Conservation (phyloP, 1,284 basidiomycete genomes). For the Lignosus rhinocerotis region DNA sequence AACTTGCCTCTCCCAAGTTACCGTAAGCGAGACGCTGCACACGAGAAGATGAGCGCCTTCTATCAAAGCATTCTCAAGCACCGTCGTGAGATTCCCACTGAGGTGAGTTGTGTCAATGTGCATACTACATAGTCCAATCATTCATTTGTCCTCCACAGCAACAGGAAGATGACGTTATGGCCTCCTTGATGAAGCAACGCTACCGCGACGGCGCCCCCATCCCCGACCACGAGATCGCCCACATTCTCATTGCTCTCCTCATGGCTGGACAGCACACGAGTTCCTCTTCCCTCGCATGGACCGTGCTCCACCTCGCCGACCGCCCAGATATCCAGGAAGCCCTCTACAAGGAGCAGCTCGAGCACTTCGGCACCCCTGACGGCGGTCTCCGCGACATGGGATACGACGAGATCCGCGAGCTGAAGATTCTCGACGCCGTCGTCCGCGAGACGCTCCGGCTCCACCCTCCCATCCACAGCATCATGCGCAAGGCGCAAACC, state of each 20-base stretch:
- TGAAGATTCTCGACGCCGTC: conserved; percentile 86
- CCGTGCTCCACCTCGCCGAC: conserved; percentile 88
- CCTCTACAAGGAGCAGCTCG: conserved; percentile 88
- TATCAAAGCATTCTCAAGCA: conserved; percentile 88
- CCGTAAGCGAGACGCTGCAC: conserved; percentile 84
- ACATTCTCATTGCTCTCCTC: conserved; percentile 94
- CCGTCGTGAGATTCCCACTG: conserved; percentile 58
- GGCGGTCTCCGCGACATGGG: conserved; percentile 81
- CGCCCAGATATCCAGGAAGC: conserved; percentile 74
- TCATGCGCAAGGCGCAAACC: conserved; percentile 86
- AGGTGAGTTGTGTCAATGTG: conserved; percentile 32
- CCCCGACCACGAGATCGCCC: conserved; percentile 90
- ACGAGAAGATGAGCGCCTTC: conserved; percentile 93
- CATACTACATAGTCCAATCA: not conserved
- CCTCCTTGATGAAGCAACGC: conserved; percentile 80
- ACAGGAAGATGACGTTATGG: conserved; percentile 91
- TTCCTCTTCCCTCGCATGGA: conserved; percentile 90
- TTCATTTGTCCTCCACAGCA: conserved; percentile 28
- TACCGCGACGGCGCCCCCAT: conserved; percentile 87
- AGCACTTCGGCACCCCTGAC: conserved; percentile 79
- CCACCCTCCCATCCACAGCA: conserved; percentile 92
- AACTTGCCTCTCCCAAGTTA: conserved; percentile 92
- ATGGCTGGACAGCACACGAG: conserved; percentile 99
- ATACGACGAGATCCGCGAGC: conserved; percentile 83
- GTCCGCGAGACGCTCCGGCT: conserved; percentile 92